phyloP scores from a whole-genome alignment of 2,329 filamentous ascomycete genomes.

The Cladosporium colombiae region DNA sequence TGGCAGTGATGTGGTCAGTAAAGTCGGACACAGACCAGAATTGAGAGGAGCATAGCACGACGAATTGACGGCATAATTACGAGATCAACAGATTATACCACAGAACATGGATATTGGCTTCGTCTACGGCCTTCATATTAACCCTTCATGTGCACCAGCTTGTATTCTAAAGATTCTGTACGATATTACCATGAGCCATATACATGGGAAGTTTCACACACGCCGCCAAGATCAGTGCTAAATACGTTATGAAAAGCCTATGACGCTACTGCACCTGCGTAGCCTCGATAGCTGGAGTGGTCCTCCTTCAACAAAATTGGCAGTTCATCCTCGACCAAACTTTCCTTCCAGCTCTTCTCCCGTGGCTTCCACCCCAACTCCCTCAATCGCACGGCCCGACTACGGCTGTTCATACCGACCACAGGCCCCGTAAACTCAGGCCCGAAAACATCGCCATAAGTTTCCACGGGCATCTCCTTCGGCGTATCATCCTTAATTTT shows the following conservation, averaged over 20 bases:
- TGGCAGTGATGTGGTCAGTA: not conserved
- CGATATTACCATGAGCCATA: not conserved
- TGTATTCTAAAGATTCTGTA: not conserved
- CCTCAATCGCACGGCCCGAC: slow-evolving; percentile 46
- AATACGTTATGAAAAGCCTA: not conserved
- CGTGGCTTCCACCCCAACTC: slow-evolving; percentile 48
- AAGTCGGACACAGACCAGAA: not conserved
- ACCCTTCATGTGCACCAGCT: not conserved
- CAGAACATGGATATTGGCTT: not conserved
- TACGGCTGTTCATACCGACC: slow-evolving; percentile 47
- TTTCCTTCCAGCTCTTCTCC: slow-evolving; percentile 46
- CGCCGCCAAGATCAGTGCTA: not conserved
- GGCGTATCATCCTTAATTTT: slow-evolving; percentile 42
- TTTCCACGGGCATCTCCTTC: slow-evolving; percentile 38
- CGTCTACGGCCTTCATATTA: not conserved
- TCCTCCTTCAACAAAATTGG: slow-evolving; percentile 36
- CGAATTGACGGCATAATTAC: not conserved
- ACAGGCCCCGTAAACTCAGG: slow-evolving; percentile 38
- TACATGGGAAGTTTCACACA: not conserved
- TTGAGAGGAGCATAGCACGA: not conserved
- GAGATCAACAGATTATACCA: not conserved
- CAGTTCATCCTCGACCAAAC: slow-evolving; percentile 47
- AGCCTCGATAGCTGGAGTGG: slow-evolving; percentile 8
- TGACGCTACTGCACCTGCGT: slow-evolving; percentile 20
- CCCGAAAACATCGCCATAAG: slow-evolving; percentile 46